Conservation (phyloP, 2,329 filamentous ascomycete genomes). For the Xylaria sp. region DNA sequence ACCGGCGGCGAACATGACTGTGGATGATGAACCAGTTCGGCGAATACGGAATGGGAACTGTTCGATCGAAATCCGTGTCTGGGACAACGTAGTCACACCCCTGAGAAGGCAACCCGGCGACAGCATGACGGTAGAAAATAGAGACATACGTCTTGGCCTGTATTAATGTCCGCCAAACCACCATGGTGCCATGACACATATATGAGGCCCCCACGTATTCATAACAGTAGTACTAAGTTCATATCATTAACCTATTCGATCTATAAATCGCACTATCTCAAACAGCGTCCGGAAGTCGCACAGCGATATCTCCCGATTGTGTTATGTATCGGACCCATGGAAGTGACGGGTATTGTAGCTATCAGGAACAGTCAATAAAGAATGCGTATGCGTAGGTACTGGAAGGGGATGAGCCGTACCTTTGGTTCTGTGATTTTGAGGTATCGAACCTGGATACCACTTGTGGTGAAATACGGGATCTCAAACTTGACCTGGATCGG, state of each 20-base stretch:
- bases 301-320: conserved; percentile 93
- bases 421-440: conserved; percentile 99
- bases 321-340: conserved; percentile 99
- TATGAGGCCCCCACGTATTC: too few relatives aligned
- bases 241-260: conserved; percentile 22
- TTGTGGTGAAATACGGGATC: conserved; percentile 99
- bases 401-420: conserved; percentile 50
- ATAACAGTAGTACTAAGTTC: too few relatives aligned
- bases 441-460: conserved; percentile 96
- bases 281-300: conserved; percentile 85
- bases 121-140: too few relatives aligned
- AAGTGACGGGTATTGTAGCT: conserved; percentile 96
- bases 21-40: too few relatives aligned
- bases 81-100: too few relatives aligned
- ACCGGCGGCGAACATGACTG: too few relatives aligned
- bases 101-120: too few relatives aligned
- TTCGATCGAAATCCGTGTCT: too few relatives aligned
- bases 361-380: conserved; percentile 13
- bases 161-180: too few relatives aligned
- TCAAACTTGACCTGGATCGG: conserved; percentile 99
- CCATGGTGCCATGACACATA: too few relatives aligned
- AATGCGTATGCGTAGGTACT: neutral
- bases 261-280: conserved; percentile 33
- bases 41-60: too few relatives aligned
- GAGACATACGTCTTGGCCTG: too few relatives aligned